phyloP scores from a whole-genome alignment of 176 grass and related monocot species.

The Lolium multiflorum region DNA sequence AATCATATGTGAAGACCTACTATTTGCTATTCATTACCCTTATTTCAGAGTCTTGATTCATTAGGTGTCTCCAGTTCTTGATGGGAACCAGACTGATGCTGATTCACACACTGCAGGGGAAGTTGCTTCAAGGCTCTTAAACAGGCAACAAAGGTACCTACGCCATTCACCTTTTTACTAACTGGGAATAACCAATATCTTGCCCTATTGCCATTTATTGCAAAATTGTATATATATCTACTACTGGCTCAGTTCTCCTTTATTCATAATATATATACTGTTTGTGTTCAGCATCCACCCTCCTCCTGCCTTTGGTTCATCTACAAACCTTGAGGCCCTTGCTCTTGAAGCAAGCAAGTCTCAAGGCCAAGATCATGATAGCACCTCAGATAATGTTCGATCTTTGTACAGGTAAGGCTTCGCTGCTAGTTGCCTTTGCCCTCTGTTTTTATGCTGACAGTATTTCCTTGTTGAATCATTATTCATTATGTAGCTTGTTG shows the following conservation, averaged over 20 bases:
- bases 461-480: slow-evolving; percentile 39
- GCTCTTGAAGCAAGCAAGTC: slow-evolving; percentile 74
- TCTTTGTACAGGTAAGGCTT: slow-evolving; percentile 60
- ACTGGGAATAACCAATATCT: slow-evolving; percentile 14
- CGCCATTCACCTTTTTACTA: slow-evolving; percentile 32
- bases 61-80: slow-evolving; percentile 75
- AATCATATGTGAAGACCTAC: slow-evolving; percentile 17
- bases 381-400: slow-evolving; percentile 59
- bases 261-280: slow-evolving; percentile 42
- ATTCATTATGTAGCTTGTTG: slow-evolving; percentile 34
- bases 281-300: slow-evolving; percentile 71
- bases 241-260: background rate
- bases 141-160: slow-evolving; percentile 76
- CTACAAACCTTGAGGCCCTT: slow-evolving; percentile 90
- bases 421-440: slow-evolving; percentile 20
- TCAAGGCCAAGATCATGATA: slow-evolving; percentile 62
- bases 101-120: slow-evolving; percentile 71
- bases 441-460: slow-evolving; percentile 23
- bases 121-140: slow-evolving; percentile 67
- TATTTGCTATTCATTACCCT: slow-evolving; percentile 44
- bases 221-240: slow-evolving; percentile 23
- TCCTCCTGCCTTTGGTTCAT: slow-evolving; percentile 96
- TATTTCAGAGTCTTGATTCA: slow-evolving; percentile 62
- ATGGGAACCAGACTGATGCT: slow-evolving; percentile 71
- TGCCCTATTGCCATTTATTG: background rate